These are phyloP conservation scores for Coemansia sp. DNA, from an alignment of 192 early-diverging fungal species.

Conservation along the genomic window DNA sequence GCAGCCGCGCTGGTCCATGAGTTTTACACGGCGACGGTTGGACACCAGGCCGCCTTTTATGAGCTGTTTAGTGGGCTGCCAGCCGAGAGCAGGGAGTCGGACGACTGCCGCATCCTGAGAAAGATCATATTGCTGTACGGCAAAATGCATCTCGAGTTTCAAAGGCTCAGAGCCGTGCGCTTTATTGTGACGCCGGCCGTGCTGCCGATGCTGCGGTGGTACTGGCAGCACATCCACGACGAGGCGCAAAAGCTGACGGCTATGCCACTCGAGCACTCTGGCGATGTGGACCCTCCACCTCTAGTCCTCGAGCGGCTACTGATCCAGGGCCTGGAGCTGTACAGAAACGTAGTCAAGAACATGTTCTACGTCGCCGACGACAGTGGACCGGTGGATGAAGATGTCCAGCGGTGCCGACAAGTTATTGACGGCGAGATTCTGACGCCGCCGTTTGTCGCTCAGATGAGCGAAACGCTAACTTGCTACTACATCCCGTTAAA, in stretches of 20 bases:
- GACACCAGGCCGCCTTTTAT: slow-evolving; percentile 41
- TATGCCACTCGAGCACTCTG: not conserved
- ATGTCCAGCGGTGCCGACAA: slow-evolving; percentile 50
- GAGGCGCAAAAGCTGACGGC: slow-evolving; percentile 24
- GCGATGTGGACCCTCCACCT: slow-evolving; percentile 10
- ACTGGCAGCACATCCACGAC: slow-evolving; percentile 61
- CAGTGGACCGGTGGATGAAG: slow-evolving; percentile 37
- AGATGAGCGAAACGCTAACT: slow-evolving; percentile 69
- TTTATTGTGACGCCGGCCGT: slow-evolving; percentile 63
- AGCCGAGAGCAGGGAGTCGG: slow-evolving; percentile 12
- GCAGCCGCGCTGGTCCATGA: slow-evolving; percentile 10
- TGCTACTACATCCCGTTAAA: slow-evolving; percentile 69
- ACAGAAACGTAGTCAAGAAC: slow-evolving; percentile 42
- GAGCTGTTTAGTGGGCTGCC: slow-evolving; percentile 18
- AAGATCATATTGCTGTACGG: slow-evolving; percentile 69
- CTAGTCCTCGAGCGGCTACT: slow-evolving; percentile 56
- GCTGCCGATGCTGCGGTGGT: slow-evolving; percentile 66
- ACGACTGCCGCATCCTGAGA: slow-evolving; percentile 13
- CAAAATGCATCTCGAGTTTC: slow-evolving; percentile 73
- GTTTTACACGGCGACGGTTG: slow-evolving; percentile 27
- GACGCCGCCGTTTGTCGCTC: slow-evolving; percentile 64
- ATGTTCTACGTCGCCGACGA: slow-evolving; percentile 34
- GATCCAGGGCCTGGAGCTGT: slow-evolving; percentile 71
- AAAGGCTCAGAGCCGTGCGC: slow-evolving; percentile 61
- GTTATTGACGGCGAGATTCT: slow-evolving; percentile 65